Evolutionary conservation across 2,329 filamentous ascomycete genomes (phyloP).

Genomic region (Hypoxylon sp.): DNA sequence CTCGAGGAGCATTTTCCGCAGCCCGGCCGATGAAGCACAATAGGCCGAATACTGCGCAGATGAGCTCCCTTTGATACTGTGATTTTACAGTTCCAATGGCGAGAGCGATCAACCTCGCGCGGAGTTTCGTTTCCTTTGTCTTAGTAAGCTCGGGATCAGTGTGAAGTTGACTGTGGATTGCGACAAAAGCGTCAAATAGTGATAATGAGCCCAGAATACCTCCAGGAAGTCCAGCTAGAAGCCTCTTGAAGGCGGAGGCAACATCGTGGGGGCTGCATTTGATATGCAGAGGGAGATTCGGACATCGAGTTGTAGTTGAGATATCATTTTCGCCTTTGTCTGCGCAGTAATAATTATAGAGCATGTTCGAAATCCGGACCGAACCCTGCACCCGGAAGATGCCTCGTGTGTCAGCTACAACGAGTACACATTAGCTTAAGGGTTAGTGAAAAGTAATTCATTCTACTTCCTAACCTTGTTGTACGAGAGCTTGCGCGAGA

Average conservation of each 20-base stretch:
- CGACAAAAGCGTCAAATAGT: slow-evolving; percentile 74
- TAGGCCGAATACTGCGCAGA: slow-evolving; percentile 77
- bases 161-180: slow-evolving; percentile 70
- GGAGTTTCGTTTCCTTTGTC: slow-evolving; percentile 69
- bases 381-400: slow-evolving; percentile 76
- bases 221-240: slow-evolving; percentile 74
- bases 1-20: slow-evolving; percentile 67
- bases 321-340: slow-evolving; percentile 65
- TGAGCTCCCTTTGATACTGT: slow-evolving; percentile 72
- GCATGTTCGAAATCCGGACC: slow-evolving; percentile 65
- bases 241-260: slow-evolving; percentile 75
- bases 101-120: slow-evolving; percentile 76
- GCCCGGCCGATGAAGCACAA: slow-evolving; percentile 72
- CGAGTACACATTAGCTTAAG: slow-evolving; percentile 41
- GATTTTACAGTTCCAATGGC: slow-evolving; percentile 73
- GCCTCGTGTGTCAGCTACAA: slow-evolving; percentile 65
- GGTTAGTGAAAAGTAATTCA: not conserved
- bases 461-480: slow-evolving; percentile 64
- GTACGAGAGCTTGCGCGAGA: slow-evolving; percentile 74
- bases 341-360: slow-evolving; percentile 75
- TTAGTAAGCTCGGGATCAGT: slow-evolving; percentile 66
- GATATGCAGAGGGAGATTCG: slow-evolving; percentile 73
- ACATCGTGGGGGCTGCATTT: slow-evolving; percentile 74
- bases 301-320: slow-evolving; percentile 70
- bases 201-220: slow-evolving; percentile 75